Percentiles rank a stretch among this genome's conserved stretches.
Conservation (phyloP, 441 rosid species). For the Erodium texanum region DNA sequence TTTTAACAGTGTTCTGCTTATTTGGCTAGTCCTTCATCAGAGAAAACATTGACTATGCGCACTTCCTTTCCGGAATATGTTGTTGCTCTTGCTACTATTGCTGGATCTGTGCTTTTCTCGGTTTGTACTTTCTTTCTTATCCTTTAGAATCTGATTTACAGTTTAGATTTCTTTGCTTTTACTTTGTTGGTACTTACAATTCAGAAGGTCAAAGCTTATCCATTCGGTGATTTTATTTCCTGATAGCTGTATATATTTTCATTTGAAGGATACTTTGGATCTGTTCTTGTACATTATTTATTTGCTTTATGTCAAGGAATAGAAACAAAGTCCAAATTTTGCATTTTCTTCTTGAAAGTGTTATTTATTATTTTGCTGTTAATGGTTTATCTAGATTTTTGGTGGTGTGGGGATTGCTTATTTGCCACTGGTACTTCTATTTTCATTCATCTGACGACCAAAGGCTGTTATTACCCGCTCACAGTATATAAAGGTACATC, state of each 20-base stretch:
- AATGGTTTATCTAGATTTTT: slow-evolving; percentile 50
- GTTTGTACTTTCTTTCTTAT: slow-evolving; percentile 33
- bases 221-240: too few species aligned
- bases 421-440: slow-evolving; percentile 83
- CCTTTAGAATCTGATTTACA: slow-evolving; percentile 10
- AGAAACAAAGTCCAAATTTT: not conserved
- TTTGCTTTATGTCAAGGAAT: not conserved
- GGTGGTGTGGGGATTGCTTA: slow-evolving; percentile 98
- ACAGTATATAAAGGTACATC: slow-evolving; percentile 80
- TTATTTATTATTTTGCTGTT: not conserved
- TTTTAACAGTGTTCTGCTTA: slow-evolving; percentile 73
- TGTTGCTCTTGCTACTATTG: slow-evolving; percentile 96
- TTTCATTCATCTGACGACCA: slow-evolving; percentile 86
- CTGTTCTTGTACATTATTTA: not conserved
- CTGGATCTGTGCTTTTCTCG: slow-evolving; percentile 95
- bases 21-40: slow-evolving; percentile 61
- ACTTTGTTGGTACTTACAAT: not conserved
- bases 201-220: not conserved
- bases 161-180: slow-evolving; percentile 11
- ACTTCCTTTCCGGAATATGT: slow-evolving; percentile 93
- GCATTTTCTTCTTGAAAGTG: not conserved
- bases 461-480: slow-evolving; percentile 96
- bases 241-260: too few species aligned
- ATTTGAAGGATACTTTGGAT: not conserved
- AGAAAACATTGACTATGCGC: slow-evolving; percentile 95